phyloP scores from a whole-genome alignment of 495 filamentous ascomycete genomes.

The Neurospora sp. region DNA sequence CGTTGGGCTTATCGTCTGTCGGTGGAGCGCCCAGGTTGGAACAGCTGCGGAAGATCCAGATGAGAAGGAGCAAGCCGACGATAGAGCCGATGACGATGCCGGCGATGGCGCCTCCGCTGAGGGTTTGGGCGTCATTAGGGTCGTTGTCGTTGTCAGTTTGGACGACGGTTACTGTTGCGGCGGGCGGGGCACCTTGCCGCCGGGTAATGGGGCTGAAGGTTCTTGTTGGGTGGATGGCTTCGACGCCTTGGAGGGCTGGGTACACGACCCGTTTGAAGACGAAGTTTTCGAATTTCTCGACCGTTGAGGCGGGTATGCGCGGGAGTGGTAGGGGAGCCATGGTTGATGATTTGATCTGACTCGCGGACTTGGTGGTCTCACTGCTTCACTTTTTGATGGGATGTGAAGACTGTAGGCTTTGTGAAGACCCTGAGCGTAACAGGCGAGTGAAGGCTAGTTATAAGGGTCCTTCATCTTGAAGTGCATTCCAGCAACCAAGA shows the following conservation, averaged over 20 bases:
- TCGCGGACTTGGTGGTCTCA: neutral
- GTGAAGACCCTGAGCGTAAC: neutral
- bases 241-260: neutral
- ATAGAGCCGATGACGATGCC: slow-evolving; percentile 52
- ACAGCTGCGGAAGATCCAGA: slow-evolving; percentile 42
- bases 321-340: slow-evolving; percentile 3
- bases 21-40: slow-evolving; percentile 27
- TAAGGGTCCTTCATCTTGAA: neutral
- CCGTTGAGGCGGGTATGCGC: neutral
- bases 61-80: slow-evolving; percentile 40
- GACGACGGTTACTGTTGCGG: slow-evolving; percentile 9
- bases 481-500: neutral
- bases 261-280: neutral
- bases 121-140: slow-evolving; percentile 16
- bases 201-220: neutral
- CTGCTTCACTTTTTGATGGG: neutral
- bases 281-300: neutral
- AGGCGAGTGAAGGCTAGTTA: neutral
- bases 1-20: slow-evolving; percentile 1
- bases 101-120: slow-evolving; percentile 46
- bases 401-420: neutral
- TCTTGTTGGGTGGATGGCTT: neutral
- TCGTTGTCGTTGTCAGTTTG: neutral
- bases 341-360: neutral
- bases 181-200: slow-evolving; percentile 3